Evolutionary conservation across 1,284 basidiomycete genomes (phyloP).

Genomic region (Ceratobasidium sp.): DNA sequence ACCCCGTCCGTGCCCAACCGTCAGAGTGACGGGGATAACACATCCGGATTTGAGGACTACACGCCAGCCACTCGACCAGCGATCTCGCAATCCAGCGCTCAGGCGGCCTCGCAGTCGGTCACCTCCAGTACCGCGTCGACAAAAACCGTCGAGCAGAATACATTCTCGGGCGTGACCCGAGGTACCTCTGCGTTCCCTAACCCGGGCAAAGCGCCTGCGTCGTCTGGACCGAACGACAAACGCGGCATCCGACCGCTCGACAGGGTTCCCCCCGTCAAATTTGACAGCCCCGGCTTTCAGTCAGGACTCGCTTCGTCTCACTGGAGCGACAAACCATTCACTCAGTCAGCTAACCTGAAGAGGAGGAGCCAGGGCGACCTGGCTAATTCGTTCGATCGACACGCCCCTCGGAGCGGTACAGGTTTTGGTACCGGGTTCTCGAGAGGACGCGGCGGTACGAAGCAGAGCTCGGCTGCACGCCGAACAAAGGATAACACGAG

Average conservation of each 20-base stretch:
- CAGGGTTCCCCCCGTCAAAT: no score
- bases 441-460: not conserved
- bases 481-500: not conserved
- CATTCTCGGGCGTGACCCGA: not conserved
- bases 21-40: no score
- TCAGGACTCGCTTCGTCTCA: not conserved
- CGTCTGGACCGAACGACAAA: no score
- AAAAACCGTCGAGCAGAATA: no score
- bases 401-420: not conserved
- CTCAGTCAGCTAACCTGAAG: not conserved
- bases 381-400: not conserved
- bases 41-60: no score
- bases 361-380: not conserved
- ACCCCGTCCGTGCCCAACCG: no score
- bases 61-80: no score
- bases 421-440: not conserved
- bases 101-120: no score
- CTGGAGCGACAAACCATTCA: not conserved
- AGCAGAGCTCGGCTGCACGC: not conserved
- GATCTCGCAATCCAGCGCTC: no score
- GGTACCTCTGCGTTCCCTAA: not conserved
- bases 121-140: no score
- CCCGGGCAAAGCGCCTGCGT: not conserved
- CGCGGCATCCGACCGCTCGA: no score
- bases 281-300: not conserved